Evolutionary conservation across 2,329 filamentous ascomycete genomes (phyloP), one percentile per base, ranked within the genome.

Genomic region (Stachybotrys elegans): DNA sequence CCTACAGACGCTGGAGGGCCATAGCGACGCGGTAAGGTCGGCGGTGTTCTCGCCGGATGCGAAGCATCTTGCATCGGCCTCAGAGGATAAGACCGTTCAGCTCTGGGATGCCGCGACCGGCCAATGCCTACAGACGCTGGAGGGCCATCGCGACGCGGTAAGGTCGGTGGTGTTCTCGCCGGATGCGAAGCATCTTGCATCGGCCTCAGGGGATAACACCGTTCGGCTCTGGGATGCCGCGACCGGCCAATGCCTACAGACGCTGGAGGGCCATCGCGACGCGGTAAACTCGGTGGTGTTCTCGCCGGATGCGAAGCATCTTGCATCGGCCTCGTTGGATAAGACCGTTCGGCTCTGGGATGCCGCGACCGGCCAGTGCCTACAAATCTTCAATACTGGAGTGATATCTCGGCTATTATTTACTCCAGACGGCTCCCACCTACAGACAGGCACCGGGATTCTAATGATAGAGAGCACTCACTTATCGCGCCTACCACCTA

Each of bases 41-140:
- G 19, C 49, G 17, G 27, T 22, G 6, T 44, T 48, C 34, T 43
- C 45, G 16, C 17, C 32, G n/a, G 17, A 36, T 16, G 31, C n/a
- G 17, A 21, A 22, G 13, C 25, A 16, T 17, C 21, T 47, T 14
- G 46, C 43, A 4, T 48, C 46, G 22, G 40, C 22, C 29, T 45
- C 44, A 12, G 13, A 23, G 9, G 20, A 45, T 23, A 16, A 20
- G 5, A 44, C 43, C 2, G 20, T 52, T 20, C 44, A 42, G 22
- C 20, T 52, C 25, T 52, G 50, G 50, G 46, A 49, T 21, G 21
- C 25, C 17, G 22, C 19, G 2, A 42, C 22, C 13, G 43, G 47
- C 12, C 27, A 11, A 17, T 44, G 22, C 20, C 9, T 46, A 9
- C 50, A 46, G 22, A 47, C 37, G 21, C 40, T 48, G 4, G 22